Percentiles rank a stretch among this genome's conserved stretches.
Evolutionary conservation across 805 yeast species (phyloP).

Genomic region (Blastobotrys chiropterorum): DNA sequence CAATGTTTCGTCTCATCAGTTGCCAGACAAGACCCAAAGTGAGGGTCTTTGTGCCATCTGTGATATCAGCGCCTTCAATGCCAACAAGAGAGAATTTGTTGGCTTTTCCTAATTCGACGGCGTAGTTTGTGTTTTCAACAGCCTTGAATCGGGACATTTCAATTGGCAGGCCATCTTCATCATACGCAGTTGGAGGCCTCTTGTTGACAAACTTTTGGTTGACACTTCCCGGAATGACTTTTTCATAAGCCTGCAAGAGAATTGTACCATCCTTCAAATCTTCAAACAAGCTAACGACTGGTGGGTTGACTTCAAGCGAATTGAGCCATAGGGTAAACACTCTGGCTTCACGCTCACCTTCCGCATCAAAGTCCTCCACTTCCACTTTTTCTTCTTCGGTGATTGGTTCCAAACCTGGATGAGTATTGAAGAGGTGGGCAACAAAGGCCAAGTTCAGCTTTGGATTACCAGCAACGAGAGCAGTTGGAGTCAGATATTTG

Average conservation of each 20-base stretch:
- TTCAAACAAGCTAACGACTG: slow-evolving; percentile 85
- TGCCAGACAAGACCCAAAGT: slow-evolving; percentile 97
- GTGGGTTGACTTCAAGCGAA: slow-evolving; percentile 92
- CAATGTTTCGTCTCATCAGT: slow-evolving; percentile 93
- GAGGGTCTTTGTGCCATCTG: slow-evolving; percentile 84
- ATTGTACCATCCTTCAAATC: slow-evolving; percentile 91
- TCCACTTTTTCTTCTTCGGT: slow-evolving; percentile 88
- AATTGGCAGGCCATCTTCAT: slow-evolving; percentile 4
- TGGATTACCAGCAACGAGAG: slow-evolving; percentile 94
- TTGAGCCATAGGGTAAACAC: slow-evolving; percentile 97
- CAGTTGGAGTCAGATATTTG: slow-evolving; percentile 88
- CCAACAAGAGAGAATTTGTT: slow-evolving; percentile 92
- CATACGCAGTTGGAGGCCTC: slow-evolving; percentile 49
- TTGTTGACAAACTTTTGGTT: slow-evolving; percentile 75
- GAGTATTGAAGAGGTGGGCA: slow-evolving; percentile 92
- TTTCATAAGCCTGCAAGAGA: slow-evolving; percentile 86
- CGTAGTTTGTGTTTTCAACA: slow-evolving; percentile 94
- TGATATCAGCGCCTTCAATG: slow-evolving; percentile 95
- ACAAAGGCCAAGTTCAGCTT: slow-evolving; percentile 95
- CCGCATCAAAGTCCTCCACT: slow-evolving; percentile 97
- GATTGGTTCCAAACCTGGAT: slow-evolving; percentile 94
- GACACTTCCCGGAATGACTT: slow-evolving; percentile 91
- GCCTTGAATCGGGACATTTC: slow-evolving; percentile 91
- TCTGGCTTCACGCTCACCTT: slow-evolving; percentile 98
- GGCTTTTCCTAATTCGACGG: slow-evolving; percentile 93